A percentile compares a stretch with the other conserved stretches of the same genome.
Conservation (phyloP, 176 grass and related monocot genomes). For the Stipa capillata region DNA sequence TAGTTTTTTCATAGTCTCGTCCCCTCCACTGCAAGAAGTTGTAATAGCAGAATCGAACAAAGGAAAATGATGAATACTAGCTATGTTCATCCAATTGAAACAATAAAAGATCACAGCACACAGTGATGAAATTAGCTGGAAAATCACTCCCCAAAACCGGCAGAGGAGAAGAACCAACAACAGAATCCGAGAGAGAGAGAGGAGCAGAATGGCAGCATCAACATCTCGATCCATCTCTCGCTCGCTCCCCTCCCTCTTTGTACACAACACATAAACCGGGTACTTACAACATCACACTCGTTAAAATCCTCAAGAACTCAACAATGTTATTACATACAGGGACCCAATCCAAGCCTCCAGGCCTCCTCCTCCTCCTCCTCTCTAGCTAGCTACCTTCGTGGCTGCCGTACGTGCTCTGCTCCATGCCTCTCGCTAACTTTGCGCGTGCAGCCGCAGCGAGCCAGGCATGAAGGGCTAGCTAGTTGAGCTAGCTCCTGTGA, state of each 20-base stretch:
- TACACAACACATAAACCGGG: not conserved
- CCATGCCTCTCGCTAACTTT: not conserved
- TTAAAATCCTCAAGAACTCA: constrained; percentile 13
- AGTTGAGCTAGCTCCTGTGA: not conserved
- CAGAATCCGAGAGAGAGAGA: not conserved
- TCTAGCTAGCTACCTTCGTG: too few species aligned
- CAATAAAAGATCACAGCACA: not conserved
- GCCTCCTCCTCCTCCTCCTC: too few species aligned
- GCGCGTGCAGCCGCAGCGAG: not conserved
- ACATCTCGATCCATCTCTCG: not conserved
- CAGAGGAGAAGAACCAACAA: not conserved
- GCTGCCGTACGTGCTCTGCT: too few species aligned
- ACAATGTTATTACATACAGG: not conserved
- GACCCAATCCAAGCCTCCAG: not conserved
- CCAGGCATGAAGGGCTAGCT: not conserved
- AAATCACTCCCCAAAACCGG: not conserved
- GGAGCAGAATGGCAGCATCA: not conserved
- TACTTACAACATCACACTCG: constrained; percentile 24
- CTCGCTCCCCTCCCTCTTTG: too few species aligned
- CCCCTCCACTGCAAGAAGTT: not conserved
- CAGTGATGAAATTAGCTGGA: not conserved
- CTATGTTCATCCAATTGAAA: too few species aligned
- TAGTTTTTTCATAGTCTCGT: not conserved
- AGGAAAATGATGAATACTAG: not conserved
- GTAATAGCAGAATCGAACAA: not conserved